Conservation (phyloP, 129 eudicot species). For the Scalesia atractyloides region DNA sequence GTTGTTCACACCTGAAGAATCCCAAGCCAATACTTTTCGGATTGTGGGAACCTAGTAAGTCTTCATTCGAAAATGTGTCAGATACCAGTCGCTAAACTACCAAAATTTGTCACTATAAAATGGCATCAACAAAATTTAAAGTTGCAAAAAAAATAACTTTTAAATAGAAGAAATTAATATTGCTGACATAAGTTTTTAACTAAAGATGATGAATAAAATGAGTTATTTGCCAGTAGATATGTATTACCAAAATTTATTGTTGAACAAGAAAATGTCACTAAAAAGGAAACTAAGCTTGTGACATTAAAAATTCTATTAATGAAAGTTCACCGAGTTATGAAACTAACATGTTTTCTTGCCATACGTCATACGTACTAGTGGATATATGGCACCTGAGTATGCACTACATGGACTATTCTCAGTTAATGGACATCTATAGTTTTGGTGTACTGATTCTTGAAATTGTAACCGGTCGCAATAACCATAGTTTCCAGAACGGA, state of each 20-base stretch:
- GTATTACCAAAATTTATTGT: not conserved
- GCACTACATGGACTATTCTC: constrained; percentile 47
- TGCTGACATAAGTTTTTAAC: not conserved
- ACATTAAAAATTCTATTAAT: not conserved
- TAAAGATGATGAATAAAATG: too few species aligned
- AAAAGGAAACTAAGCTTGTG: not conserved
- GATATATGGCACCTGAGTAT: constrained; percentile 64
- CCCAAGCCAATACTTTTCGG: constrained; percentile 44
- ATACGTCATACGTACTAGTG: constrained; percentile 29
- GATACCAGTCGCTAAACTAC: not conserved
- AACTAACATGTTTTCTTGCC: constrained; percentile 6
- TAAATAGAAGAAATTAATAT: not conserved
- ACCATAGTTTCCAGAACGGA: constrained; percentile 30
- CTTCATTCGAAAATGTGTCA: not conserved
- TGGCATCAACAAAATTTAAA: not conserved
- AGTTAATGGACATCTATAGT: constrained; percentile 50
- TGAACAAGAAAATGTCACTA: not conserved
- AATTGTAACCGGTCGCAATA: constrained; percentile 45
- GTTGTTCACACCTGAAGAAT: constrained; percentile 43
- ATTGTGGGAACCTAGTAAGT: constrained; percentile 59
- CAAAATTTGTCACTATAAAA: not conserved
- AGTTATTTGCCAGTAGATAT: not conserved
- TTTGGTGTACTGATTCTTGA: constrained; percentile 55
- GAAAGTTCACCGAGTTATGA: not conserved
- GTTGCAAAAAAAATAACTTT: not conserved